phyloP scores from a whole-genome alignment of 768 basidiomycete genomes.

The Suillus americanus region DNA sequence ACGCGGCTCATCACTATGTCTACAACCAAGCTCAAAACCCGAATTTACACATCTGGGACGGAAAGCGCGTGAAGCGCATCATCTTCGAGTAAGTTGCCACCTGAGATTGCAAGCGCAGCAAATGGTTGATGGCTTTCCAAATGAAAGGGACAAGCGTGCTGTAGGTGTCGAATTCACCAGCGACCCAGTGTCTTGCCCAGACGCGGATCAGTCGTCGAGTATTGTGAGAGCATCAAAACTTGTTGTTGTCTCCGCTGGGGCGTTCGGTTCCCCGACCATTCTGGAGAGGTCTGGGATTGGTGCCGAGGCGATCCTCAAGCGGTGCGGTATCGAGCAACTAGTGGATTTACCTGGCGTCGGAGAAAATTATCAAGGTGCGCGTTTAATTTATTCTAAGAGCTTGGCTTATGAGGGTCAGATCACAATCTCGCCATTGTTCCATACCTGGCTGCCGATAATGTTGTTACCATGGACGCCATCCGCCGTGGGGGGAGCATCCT shows the following conservation, averaged over 20 bases:
- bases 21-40: slow-evolving; percentile 45
- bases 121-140: neutral
- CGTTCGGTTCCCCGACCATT: slow-evolving; percentile 57
- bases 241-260: slow-evolving; percentile 50
- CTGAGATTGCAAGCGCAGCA: neutral
- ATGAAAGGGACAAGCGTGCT: slow-evolving; percentile 26
- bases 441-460: slow-evolving; percentile 44
- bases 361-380: slow-evolving; percentile 57
- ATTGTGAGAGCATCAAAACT: slow-evolving; percentile 41
- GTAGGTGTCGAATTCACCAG: slow-evolving; percentile 55
- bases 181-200: slow-evolving; percentile 19
- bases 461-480: slow-evolving; percentile 49
- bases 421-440: slow-evolving; percentile 27
- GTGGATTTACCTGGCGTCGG: slow-evolving; percentile 77
- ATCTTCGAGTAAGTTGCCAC: slow-evolving; percentile 43
- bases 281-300: slow-evolving; percentile 72
- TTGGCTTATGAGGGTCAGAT: slow-evolving; percentile 18
- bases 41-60: slow-evolving; percentile 41
- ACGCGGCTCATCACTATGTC: slow-evolving; percentile 51
- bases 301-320: slow-evolving; percentile 43
- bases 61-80: slow-evolving; percentile 45
- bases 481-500: slow-evolving; percentile 40
- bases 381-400: neutral
- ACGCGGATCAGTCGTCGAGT: slow-evolving; percentile 22
- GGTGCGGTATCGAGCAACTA: slow-evolving; percentile 45